Conservation (phyloP, 257 asterid species). For the Gentiana dahurica region DNA sequence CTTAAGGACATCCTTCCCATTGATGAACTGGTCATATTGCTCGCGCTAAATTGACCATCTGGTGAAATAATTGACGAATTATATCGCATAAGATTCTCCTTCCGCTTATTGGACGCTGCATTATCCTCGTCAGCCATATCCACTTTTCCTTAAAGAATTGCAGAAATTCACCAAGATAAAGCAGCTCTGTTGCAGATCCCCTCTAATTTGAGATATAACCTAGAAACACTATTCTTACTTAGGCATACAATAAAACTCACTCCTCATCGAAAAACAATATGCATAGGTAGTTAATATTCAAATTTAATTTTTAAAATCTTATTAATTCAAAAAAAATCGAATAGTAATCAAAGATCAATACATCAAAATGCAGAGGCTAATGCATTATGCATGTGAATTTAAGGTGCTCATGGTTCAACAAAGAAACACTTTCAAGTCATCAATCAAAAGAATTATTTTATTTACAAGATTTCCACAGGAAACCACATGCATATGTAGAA, state of each 20-base stretch:
- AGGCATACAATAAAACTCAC: too few relatives aligned
- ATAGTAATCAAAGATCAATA: too few relatives aligned
- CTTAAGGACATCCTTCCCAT: constrained; percentile 34
- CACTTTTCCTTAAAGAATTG: constrained; percentile 14
- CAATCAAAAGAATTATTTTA: too few relatives aligned
- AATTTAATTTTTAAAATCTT: too few relatives aligned
- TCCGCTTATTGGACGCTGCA: constrained; percentile 36
- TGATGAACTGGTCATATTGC: constrained; percentile 30
- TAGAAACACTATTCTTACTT: constrained; percentile 11
- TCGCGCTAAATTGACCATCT: constrained; percentile 54
- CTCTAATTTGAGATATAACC: constrained; percentile 14
- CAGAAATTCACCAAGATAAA: neutral
- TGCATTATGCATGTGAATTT: too few relatives aligned
- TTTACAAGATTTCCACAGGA: too few relatives aligned
- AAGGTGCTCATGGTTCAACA: too few relatives aligned
- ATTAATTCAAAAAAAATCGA: too few relatives aligned
- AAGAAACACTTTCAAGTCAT: too few relatives aligned
- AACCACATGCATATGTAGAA: too few relatives aligned
- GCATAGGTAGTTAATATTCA: neutral
- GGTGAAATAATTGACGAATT: constrained; percentile 36
- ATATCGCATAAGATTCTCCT: constrained; percentile 29
- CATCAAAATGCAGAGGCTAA: too few relatives aligned
- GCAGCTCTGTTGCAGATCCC: constrained; percentile 9
- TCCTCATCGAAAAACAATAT: neutral
- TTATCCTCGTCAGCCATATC: constrained; percentile 42